Evolutionary conservation across 1,284 basidiomycete genomes (phyloP).

Genomic region (Agaricales sp.): DNA sequence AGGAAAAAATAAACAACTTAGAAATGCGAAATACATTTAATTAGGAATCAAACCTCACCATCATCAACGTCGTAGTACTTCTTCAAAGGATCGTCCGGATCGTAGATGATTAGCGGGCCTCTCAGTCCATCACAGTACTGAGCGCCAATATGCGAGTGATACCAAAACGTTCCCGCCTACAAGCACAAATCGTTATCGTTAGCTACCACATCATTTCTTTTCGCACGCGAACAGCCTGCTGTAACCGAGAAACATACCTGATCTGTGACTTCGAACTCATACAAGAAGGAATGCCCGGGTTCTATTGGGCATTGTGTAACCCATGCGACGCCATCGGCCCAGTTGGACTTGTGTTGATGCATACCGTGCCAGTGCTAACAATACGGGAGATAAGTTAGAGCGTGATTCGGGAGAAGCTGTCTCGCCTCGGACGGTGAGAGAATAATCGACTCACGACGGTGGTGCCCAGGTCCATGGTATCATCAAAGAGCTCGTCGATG

Average conservation of each 20-base stretch:
- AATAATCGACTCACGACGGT: conserved; percentile 18
- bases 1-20: no score
- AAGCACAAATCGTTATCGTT: no score
- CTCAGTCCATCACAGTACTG: conserved; percentile 22
- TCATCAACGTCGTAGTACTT: conserved; percentile 13
- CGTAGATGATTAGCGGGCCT: conserved; percentile 20
- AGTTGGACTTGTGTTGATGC: conserved; percentile 19
- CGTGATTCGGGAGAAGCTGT: no score
- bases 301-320: conserved; percentile 24
- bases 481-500: conserved; percentile 20
- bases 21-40: no score
- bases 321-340: conserved; percentile 20
- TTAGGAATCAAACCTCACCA: no score
- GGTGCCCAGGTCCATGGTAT: conserved; percentile 20
- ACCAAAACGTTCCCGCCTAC: conserved; percentile 21
- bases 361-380: conserved; percentile 25
- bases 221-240: no score
- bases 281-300: conserved; percentile 13
- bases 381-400: conserved; percentile 3
- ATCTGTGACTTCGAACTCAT: no score
- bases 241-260: no score
- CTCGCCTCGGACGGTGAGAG: not conserved
- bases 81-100: conserved; percentile 15
- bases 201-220: no score
- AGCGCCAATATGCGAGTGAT: conserved; percentile 23